These are phyloP conservation scores for Trichosporon asahii DNA, from an alignment of 1,284 basidiomycete genomes.

Conservation along the genomic window DNA sequence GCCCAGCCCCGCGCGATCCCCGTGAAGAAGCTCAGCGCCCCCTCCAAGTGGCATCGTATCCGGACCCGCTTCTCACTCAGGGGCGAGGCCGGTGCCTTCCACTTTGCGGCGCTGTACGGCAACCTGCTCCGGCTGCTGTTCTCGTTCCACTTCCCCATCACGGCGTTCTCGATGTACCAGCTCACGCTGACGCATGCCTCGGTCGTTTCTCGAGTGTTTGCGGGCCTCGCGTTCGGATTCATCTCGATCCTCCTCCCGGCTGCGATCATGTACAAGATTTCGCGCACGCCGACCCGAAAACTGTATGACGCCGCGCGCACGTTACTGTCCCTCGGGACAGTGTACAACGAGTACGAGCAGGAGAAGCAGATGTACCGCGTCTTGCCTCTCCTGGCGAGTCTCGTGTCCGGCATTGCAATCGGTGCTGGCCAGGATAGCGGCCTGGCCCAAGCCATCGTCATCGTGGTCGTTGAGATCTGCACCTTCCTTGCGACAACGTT, in stretches of 20 bases:
- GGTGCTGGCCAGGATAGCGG: constrained; percentile 86
- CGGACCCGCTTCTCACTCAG: constrained; percentile 49
- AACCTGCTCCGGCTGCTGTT: constrained; percentile 86
- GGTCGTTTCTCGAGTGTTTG: constrained; percentile 46
- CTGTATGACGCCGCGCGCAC: constrained; percentile 92
- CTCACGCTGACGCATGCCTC: constrained; percentile 64
- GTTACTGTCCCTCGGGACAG: constrained; percentile 82
- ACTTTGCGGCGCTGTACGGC: constrained; percentile 57
- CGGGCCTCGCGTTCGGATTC: constrained; percentile 60
- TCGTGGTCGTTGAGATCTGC: constrained; percentile 77
- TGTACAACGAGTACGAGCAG: constrained; percentile 92
- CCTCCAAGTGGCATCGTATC: constrained; percentile 31
- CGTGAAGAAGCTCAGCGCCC: not conserved
- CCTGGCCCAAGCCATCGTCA: constrained; percentile 82
- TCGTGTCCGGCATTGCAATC: constrained; percentile 74
- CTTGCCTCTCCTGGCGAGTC: constrained; percentile 73
- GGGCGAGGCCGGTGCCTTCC: constrained; percentile 52
- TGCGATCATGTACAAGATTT: constrained; percentile 70
- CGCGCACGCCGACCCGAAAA: constrained; percentile 76
- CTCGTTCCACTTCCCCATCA: constrained; percentile 90
- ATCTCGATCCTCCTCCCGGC: constrained; percentile 75
- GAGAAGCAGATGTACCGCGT: constrained; percentile 84
- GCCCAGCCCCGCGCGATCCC: constrained; percentile 3
- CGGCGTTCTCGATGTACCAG: constrained; percentile 83
- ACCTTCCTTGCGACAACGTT: constrained; percentile 80